These are phyloP conservation scores for Periconia macrospinosa DNA, from an alignment of 2,329 filamentous ascomycete genomes.

Conservation along the genomic window DNA sequence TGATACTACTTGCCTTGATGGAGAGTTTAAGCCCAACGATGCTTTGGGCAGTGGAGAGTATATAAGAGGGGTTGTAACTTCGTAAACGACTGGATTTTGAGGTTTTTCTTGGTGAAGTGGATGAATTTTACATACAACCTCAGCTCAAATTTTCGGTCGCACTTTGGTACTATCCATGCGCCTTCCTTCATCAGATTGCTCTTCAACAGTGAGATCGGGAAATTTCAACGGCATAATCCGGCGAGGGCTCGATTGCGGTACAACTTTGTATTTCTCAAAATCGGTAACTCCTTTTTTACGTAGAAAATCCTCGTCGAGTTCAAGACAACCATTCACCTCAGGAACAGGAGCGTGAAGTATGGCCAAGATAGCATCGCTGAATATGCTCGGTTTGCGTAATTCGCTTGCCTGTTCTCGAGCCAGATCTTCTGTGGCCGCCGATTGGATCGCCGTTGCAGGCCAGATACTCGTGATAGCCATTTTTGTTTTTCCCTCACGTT, in stretches of 20 bases:
- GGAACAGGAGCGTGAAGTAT: constrained; percentile 65
- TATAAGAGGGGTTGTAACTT: too few species aligned
- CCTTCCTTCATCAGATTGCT: constrained; percentile 79
- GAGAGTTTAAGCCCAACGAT: too few species aligned
- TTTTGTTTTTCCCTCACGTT: constrained; percentile 62
- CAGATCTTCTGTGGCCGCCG: constrained; percentile 66
- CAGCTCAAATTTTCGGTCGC: constrained; percentile 12
- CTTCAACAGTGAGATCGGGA: constrained; percentile 70
- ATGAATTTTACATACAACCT: not conserved
- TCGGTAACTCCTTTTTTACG: constrained; percentile 67
- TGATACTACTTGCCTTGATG: too few species aligned
- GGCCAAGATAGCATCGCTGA: constrained; percentile 76
- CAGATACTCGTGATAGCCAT: constrained; percentile 84
- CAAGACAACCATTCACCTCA: constrained; percentile 69
- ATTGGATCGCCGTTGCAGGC: constrained; percentile 79
- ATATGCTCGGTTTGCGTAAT: constrained; percentile 70
- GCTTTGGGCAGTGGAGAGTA: too few species aligned
- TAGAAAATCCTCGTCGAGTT: constrained; percentile 81
- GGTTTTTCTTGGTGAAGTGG: too few species aligned
- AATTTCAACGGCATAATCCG: constrained; percentile 76
- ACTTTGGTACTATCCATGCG: constrained; percentile 64
- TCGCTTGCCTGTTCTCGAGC: constrained; percentile 54
- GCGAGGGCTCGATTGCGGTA: constrained; percentile 64
- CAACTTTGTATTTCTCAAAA: constrained; percentile 72
- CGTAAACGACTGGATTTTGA: too few species aligned